Evolutionary conservation across 441 rosid genomes (phyloP).

Genomic region (Kokia cookei): DNA sequence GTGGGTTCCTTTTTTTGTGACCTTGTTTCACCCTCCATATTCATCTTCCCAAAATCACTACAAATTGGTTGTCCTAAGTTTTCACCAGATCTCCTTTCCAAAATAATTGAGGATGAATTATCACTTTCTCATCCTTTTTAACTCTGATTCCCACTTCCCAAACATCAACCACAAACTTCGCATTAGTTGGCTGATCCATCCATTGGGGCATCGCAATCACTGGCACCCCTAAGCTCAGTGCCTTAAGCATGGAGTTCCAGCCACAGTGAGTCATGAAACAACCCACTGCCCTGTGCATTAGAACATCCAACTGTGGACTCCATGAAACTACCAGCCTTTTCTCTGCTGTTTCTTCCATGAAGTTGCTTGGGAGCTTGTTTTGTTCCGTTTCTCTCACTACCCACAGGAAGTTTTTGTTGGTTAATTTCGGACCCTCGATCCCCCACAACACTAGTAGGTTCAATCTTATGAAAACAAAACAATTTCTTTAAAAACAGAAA

Average conservation of each 20-base stretch:
- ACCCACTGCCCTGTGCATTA: conserved; percentile 42
- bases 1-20: conserved; percentile 12
- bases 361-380: conserved; percentile 30
- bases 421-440: conserved; percentile 20
- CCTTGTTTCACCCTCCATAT: conserved; percentile 19
- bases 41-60: conserved; percentile 12
- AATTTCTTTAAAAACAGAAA: too few relatives aligned
- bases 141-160: conserved; percentile 47
- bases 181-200: conserved; percentile 45
- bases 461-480: too few relatives aligned
- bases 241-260: conserved; percentile 65
- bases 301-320: conserved; percentile 43
- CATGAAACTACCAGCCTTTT: conserved; percentile 41
- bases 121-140: conserved; percentile 21
- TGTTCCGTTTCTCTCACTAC: conserved; percentile 42
- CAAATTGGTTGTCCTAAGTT: conserved; percentile 9
- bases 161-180: conserved; percentile 41
- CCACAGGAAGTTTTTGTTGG: conserved; percentile 41
- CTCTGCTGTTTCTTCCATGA: conserved; percentile 29
- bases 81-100: conserved; percentile 18
- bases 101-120: conserved; percentile 14
- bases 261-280: conserved; percentile 60
- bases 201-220: conserved; percentile 57
- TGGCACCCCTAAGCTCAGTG: conserved; percentile 47
- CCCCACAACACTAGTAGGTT: too few relatives aligned